A percentile compares a stretch with the other conserved stretches of the same genome.
Conservation (phyloP, 2,329 filamentous ascomycete species). For the Helotiales sp. region DNA sequence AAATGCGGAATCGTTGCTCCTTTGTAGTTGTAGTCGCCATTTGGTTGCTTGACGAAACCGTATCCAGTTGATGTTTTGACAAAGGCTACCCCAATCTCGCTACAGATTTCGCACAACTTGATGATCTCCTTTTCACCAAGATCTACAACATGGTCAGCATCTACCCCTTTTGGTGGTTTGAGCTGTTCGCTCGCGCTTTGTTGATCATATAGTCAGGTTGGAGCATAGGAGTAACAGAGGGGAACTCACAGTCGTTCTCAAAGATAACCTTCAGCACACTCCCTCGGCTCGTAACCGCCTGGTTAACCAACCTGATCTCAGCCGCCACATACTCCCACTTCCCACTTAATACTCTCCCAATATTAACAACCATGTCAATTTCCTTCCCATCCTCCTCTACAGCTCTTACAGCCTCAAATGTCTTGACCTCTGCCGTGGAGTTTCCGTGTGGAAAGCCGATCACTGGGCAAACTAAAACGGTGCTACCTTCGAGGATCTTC, state of each 20-base stretch:
- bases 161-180: too few relatives aligned
- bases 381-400: slow-evolving; percentile 50
- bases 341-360: slow-evolving; percentile 56
- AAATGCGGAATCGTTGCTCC: slow-evolving; percentile 53
- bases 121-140: slow-evolving; percentile 50
- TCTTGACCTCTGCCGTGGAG: slow-evolving; percentile 53
- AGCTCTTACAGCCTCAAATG: slow-evolving; percentile 51
- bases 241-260: slow-evolving; percentile 52
- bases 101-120: slow-evolving; percentile 55
- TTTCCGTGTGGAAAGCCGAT: slow-evolving; percentile 63
- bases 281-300: slow-evolving; percentile 43
- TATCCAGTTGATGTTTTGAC: slow-evolving; percentile 63
- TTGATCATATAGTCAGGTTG: too few relatives aligned
- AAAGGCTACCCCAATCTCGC: slow-evolving; percentile 50
- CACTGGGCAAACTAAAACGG: slow-evolving; percentile 47
- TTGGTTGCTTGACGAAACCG: slow-evolving; percentile 56
- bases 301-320: slow-evolving; percentile 53
- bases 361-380: slow-evolving; percentile 62
- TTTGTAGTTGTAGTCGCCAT: slow-evolving; percentile 52
- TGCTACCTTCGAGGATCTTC: slow-evolving; percentile 45
- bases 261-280: slow-evolving; percentile 61
- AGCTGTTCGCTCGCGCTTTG: too few relatives aligned
- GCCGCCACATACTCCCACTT: slow-evolving; percentile 57
- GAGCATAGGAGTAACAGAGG: not conserved
- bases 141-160: slow-evolving; percentile 21